A percentile compares a stretch with the other conserved stretches of the same genome.
phyloP scores from a whole-genome alignment of 306 rosid genomes.

The Quercus berberidifolia region DNA sequence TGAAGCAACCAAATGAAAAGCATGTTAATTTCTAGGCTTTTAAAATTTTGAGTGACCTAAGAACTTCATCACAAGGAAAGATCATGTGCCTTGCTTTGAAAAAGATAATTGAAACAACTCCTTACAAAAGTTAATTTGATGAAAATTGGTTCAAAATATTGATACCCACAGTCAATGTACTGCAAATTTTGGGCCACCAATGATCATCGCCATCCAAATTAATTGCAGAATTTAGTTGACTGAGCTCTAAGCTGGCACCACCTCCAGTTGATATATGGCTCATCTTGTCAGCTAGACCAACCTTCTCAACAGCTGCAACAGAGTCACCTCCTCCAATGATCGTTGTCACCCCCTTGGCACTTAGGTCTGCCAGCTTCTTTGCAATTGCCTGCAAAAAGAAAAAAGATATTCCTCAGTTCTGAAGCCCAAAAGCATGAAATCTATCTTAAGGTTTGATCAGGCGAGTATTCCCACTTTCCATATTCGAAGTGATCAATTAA shows the following conservation, averaged over 20 bases:
- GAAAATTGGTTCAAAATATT: neutral
- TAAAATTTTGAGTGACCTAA: neutral
- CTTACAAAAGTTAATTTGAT: neutral
- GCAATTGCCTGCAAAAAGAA: conserved; percentile 61
- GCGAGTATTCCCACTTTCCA: neutral
- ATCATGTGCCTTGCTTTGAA: neutral
- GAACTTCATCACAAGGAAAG: neutral
- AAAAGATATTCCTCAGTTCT: neutral
- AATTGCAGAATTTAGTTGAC: neutral
- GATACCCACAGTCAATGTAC: neutral
- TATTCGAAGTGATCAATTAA: neutral
- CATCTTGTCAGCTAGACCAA: conserved; percentile 89
- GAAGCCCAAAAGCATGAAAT: neutral
- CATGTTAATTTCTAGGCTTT: neutral
- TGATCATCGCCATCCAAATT: neutral
- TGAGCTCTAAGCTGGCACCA: conserved; percentile 71
- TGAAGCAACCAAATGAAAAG: neutral
- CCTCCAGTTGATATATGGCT: conserved; percentile 98
- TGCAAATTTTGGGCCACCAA: neutral
- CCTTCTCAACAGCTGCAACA: conserved; percentile 97
- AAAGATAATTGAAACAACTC: neutral
- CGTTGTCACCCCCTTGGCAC: conserved; percentile 84
- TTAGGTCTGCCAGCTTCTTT: conserved; percentile 84
- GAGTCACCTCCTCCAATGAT: conserved; percentile 99
- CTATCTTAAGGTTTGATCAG: neutral